Evolutionary conservation across 306 rosid genomes (phyloP), one percentile per base, ranked within the genome.

Genomic region (Lathyrus oleraceus): DNA sequence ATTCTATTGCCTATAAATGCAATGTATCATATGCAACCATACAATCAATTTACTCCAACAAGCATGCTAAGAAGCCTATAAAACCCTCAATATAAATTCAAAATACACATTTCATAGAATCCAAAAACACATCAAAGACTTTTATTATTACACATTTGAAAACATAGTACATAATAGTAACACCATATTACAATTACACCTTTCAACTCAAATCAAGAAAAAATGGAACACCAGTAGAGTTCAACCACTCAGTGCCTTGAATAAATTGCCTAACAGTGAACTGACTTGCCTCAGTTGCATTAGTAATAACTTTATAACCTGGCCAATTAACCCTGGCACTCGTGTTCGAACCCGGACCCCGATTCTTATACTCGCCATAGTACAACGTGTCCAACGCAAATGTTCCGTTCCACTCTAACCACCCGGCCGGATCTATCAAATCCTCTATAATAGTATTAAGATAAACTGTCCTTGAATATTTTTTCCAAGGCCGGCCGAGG

Each of bases 401-500:
- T 0, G 87, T 75, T 0, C 84, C 96, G 28, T 87, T 52, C 98
- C 98, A 94, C 40, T 85, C 97, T 51, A 90, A 72, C 97, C 97
- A 94, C 1, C 97, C 97, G 0, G 65, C 85, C 0, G 94, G 94
- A 14, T 90, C 86, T 0, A 90, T 79, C 52, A 84, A 6, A 65
- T 94, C 85, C 13, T 79, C 97, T 1, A 93, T 78, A 56, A 69
- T 28, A 3, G 96, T 87, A 6, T 58, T 54, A 0, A 93, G 28
- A 66, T 42, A 79, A 62, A 93, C 96, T 0, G 98, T 90, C 57
- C 97, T 80, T 0, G 98, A 94, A 35, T 82, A 85, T 52, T 59
- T 61, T 63, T 90, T 94, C 98, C 97, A 94, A 0, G 96, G 98
- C 0, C 98, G 89, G 1, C 96, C 98, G 1, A 90, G 77, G 74